Evolutionary conservation across 2,329 filamentous ascomycete genomes (phyloP), one percentile per base, ranked within the genome.

Genomic region (Diaporthe sp.): DNA sequence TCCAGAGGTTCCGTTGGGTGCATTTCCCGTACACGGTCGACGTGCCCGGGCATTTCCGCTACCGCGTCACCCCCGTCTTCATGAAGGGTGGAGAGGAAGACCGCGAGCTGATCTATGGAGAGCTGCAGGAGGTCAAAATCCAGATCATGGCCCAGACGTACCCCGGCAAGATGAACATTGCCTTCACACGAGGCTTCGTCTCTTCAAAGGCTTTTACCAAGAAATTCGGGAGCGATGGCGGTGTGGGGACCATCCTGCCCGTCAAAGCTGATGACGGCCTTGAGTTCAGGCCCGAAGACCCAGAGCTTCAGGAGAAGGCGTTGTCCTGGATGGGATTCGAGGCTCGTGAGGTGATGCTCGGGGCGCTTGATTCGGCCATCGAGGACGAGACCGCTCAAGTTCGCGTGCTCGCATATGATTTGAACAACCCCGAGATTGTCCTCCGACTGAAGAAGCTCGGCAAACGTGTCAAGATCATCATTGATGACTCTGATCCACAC

Each of bases 241-340:
- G 75, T 7, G 19, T 78, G 4, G 73, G 76, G 9, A 76, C 56
- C n/a, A 77, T 78, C n/a, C 72, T 78, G 19, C 77, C 77, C 0
- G 58, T n/a, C 19, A 77, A 72, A 17, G 77, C 77, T 39, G 75
- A 77, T n/a, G 71, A 73, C 19, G 75, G 77, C 27, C 76, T 78
- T 44, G 76, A 76, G 0, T 78, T 78, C 69, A 75, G 76, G 56
- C 74, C 77, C 3, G 73, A 72, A 5, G 74, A 77, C n/a, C 55
- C 75, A 55, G 68, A 74, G 68, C 6, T 71, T 2, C 74, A 78
- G 63, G 77, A 78, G 63, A 75, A 75, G 51, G 77, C 77, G 3
- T 50, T 78, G 25, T 55, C 70, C 9, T 78, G 77, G 77, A 78
- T 78, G 77, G 77, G 77, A 0, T 77, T 78, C 27, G 77, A 78